Evolutionary conservation across 163 green algal species (phyloP).

Genomic region (Scenedesmus sp.): DNA sequence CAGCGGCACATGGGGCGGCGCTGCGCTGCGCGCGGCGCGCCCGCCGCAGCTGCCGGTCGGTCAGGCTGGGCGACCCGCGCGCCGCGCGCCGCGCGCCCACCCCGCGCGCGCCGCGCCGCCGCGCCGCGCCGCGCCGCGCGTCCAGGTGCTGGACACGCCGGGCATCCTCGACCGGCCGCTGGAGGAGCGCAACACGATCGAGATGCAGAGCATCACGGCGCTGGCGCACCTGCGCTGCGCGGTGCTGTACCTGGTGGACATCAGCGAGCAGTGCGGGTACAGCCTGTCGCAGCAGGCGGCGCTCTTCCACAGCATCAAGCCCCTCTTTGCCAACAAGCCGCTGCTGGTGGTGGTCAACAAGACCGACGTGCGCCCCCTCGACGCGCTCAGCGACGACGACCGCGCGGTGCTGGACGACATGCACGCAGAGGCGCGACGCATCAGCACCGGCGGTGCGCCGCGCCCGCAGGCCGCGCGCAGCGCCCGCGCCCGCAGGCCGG

Average conservation of each 20-base stretch:
- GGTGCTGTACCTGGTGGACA: slow-evolving; percentile 97
- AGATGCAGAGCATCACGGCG: slow-evolving; percentile 98
- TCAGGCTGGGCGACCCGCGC: no score
- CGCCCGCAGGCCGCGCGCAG: no score
- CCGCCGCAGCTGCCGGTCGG: no score
- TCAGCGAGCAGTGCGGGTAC: slow-evolving; percentile 97
- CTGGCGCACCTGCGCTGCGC: slow-evolving; percentile 96
- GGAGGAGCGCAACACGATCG: slow-evolving; percentile 99
- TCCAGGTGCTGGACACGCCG: slow-evolving; percentile 98
- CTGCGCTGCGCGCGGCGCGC: no score
- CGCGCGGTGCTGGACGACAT: slow-evolving; percentile 64
- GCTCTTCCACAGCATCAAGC: slow-evolving; percentile 96
- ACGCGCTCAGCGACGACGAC: slow-evolving; percentile 69
- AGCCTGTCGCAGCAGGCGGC: slow-evolving; percentile 93
- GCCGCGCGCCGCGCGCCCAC: no score
- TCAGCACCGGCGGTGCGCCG: slow-evolving; percentile 52
- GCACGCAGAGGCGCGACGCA: slow-evolving; percentile 24
- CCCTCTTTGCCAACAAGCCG: slow-evolving; percentile 99
- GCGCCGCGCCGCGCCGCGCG: no score
- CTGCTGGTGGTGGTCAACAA: slow-evolving; percentile 98
- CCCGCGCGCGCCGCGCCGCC: no score
- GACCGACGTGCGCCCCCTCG: slow-evolving; percentile 66
- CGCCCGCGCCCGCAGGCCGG: no score
- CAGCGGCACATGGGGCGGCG: no score
- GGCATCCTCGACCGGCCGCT: slow-evolving; percentile 97